Conservation (phyloP, 805 yeast species). For the Ogataea polymorpha region DNA sequence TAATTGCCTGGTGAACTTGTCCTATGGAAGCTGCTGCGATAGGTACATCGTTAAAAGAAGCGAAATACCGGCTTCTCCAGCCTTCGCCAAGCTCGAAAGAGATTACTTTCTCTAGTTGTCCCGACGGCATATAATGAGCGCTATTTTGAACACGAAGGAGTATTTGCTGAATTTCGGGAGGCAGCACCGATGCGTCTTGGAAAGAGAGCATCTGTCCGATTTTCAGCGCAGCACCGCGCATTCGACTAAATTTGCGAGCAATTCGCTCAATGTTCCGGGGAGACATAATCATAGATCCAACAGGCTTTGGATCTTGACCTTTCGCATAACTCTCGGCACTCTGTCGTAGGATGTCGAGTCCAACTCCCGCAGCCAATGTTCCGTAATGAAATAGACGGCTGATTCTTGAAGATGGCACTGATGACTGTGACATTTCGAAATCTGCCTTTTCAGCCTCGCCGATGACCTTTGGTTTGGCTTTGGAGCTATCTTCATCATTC, state of each 20-base stretch:
- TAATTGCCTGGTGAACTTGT: slow-evolving; percentile 85
- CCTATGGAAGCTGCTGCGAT: slow-evolving; percentile 98
- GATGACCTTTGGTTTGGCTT: slow-evolving; percentile 13
- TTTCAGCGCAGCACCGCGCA: slow-evolving; percentile 99
- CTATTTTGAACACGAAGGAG: slow-evolving; percentile 84
- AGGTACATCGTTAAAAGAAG: slow-evolving; percentile 80
- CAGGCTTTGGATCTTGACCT: slow-evolving; percentile 41
- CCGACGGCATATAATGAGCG: slow-evolving; percentile 95
- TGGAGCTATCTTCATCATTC: slow-evolving; percentile 8
- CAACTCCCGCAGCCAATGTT: slow-evolving; percentile 85
- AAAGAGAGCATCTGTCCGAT: slow-evolving; percentile 96
- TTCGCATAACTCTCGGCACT: slow-evolving; percentile 65
- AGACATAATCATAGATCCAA: slow-evolving; percentile 63
- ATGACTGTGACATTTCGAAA: slow-evolving; percentile 54
- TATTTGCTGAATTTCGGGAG: slow-evolving; percentile 78
- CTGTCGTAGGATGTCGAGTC: slow-evolving; percentile 77
- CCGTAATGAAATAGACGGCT: slow-evolving; percentile 93
- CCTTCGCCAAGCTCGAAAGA: slow-evolving; percentile 66
- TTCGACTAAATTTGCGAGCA: slow-evolving; percentile 82
- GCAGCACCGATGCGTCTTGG: slow-evolving; percentile 84
- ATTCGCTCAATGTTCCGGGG: slow-evolving; percentile 84
- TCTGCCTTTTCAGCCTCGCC: slow-evolving; percentile 37
- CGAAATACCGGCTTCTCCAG: slow-evolving; percentile 70
- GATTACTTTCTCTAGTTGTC: slow-evolving; percentile 79
- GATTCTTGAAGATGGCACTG: slow-evolving; percentile 85